These are phyloP conservation scores for Phaseolus coccineus DNA, from an alignment of 331 rosid species.

Conservation along the genomic window DNA sequence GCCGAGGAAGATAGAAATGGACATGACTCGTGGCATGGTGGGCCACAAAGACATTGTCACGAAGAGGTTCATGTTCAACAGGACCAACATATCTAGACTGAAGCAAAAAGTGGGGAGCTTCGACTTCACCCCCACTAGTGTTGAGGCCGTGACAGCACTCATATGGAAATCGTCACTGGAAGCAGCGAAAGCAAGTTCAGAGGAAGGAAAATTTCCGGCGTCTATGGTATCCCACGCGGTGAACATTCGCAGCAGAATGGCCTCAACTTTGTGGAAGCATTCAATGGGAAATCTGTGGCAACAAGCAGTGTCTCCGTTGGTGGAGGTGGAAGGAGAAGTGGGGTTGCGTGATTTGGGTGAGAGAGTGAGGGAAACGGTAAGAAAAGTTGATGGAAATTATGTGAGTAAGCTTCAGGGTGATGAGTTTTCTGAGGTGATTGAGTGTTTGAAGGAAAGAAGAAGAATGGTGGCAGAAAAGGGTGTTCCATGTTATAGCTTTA, in stretches of 20 bases:
- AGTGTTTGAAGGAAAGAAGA: neutral
- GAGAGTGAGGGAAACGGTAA: slow-evolving; percentile 32
- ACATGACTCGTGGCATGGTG: neutral
- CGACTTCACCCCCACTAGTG: slow-evolving; percentile 42
- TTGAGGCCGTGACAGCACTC: slow-evolving; percentile 54
- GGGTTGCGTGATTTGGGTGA: slow-evolving; percentile 34
- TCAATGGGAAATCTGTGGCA: slow-evolving; percentile 49
- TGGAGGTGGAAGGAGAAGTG: neutral
- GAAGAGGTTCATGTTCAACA: slow-evolving; percentile 46
- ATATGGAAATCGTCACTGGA: slow-evolving; percentile 58
- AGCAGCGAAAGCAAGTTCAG: slow-evolving; percentile 20
- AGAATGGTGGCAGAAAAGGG: neutral
- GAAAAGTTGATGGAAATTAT: slow-evolving; percentile 35
- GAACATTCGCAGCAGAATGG: slow-evolving; percentile 45
- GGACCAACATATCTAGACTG: neutral
- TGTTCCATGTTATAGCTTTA: slow-evolving; percentile 41
- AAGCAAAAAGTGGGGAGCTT: neutral
- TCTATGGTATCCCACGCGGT: slow-evolving; percentile 48
- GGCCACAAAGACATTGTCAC: slow-evolving; percentile 26
- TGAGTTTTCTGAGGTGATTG: slow-evolving; percentile 26
- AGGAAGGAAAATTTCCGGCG: neutral
- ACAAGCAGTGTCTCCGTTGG: slow-evolving; percentile 28
- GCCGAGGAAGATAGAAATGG: slow-evolving; percentile 4
- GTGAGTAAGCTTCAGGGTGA: slow-evolving; percentile 32
- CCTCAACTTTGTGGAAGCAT: slow-evolving; percentile 7